phyloP scores from a whole-genome alignment of 805 yeast species.

The Spencermartinsiella europaea region DNA sequence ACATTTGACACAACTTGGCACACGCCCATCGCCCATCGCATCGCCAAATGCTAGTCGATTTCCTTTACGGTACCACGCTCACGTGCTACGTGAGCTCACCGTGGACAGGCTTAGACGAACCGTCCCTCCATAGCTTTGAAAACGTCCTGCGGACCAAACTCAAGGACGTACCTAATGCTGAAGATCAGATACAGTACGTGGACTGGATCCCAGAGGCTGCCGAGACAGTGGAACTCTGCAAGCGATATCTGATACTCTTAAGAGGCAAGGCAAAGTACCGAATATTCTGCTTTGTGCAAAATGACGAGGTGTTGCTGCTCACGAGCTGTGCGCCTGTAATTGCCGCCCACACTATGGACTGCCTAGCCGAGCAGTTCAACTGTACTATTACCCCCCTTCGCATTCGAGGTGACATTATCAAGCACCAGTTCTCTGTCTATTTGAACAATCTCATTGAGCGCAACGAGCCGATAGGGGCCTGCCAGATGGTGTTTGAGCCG shows the following conservation, averaged over 20 bases:
- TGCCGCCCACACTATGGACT: slow-evolving; percentile 6
- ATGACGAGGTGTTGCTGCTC: slow-evolving; percentile 4
- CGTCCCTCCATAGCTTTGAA: not conserved
- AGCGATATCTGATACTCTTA: slow-evolving; percentile 3
- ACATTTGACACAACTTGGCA: too few species aligned
- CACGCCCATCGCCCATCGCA: too few species aligned
- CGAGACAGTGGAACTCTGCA: not conserved
- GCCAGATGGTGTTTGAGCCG: slow-evolving; percentile 9
- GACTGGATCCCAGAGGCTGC: slow-evolving; percentile 4
- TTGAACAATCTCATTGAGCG: slow-evolving; percentile 2
- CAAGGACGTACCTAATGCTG: not conserved
- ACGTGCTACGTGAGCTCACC: slow-evolving; percentile 10
- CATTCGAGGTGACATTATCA: slow-evolving; percentile 6
- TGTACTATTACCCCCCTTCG: slow-evolving; percentile 9
- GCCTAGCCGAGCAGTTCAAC: slow-evolving; percentile 16
- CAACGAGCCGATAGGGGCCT: slow-evolving; percentile 2
- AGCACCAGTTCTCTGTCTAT: slow-evolving; percentile 5
- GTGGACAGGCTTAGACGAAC: slow-evolving; percentile 5
- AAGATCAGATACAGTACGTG: not conserved
- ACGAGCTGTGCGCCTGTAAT: slow-evolving; percentile 12
- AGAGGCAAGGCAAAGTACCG: slow-evolving; percentile 5
- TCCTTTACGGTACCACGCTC: slow-evolving; percentile 14
- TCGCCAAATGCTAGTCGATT: too few species aligned
- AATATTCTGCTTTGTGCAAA: slow-evolving; percentile 5
- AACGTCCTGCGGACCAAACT: not conserved